These are phyloP conservation scores for Apiosordaria backusii DNA, from an alignment of 495 filamentous ascomycete species.

Conservation along the genomic window DNA sequence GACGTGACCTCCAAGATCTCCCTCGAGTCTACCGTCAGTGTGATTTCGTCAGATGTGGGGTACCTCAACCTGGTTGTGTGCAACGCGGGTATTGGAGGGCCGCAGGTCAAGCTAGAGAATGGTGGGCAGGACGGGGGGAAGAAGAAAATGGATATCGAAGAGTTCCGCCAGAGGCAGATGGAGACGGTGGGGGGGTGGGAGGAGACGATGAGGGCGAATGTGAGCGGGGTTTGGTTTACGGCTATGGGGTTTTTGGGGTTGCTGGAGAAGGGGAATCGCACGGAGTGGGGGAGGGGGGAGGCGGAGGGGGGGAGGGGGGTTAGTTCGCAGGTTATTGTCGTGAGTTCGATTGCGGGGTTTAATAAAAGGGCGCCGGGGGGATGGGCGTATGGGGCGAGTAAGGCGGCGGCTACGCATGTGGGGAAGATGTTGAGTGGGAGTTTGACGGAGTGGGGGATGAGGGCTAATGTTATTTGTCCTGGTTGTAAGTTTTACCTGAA, in stretches of 20 bases:
- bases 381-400: constrained; percentile 59
- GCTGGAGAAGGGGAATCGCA: constrained; percentile 59
- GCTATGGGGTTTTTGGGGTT: constrained; percentile 60
- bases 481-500: constrained; percentile 48
- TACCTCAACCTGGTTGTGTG: constrained; percentile 64
- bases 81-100: constrained; percentile 63
- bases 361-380: constrained; percentile 54
- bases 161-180: constrained; percentile 48
- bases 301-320: not conserved
- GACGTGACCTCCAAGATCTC: constrained; percentile 66
- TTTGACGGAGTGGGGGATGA: constrained; percentile 57
- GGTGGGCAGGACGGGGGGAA: too few species aligned
- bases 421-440: constrained; percentile 57
- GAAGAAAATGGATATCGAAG: too few species aligned
- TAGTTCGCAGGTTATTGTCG: constrained; percentile 59
- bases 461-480: constrained; percentile 62
- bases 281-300: constrained; percentile 18
- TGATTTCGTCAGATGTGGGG: constrained; percentile 52
- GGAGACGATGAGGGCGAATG: constrained; percentile 57
- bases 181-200: constrained; percentile 57
- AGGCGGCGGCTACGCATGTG: constrained; percentile 61
- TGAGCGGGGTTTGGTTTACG: constrained; percentile 59
- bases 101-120: constrained; percentile 37
- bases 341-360: constrained; percentile 59
- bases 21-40: constrained; percentile 49